Evolutionary conservation across 116 monocot species (phyloP).

Genomic region (Zostera marina): DNA sequence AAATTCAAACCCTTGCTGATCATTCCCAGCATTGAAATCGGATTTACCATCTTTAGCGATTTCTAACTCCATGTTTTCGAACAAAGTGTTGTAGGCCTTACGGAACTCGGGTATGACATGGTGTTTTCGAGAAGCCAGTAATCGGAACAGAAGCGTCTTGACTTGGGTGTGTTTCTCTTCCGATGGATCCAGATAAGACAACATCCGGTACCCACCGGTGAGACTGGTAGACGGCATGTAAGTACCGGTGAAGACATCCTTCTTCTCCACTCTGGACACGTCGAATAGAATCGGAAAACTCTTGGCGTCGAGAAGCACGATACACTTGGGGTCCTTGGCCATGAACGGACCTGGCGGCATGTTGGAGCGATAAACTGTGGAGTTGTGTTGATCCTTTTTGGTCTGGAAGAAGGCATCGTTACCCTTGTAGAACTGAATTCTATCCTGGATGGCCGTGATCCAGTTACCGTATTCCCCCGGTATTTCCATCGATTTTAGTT

Average conservation of each 20-base stretch:
- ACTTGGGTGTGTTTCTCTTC: constrained; percentile 46
- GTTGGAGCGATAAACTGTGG: constrained; percentile 42
- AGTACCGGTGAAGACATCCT: constrained; percentile 52
- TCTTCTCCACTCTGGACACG: constrained; percentile 49
- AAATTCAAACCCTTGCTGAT: constrained; percentile 41
- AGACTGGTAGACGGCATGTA: constrained; percentile 47
- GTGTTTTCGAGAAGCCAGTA: constrained; percentile 22
- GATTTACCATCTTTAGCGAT: constrained; percentile 18
- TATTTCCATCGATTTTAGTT: constrained; percentile 29
- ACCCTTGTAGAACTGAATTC: constrained; percentile 20
- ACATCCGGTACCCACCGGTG: constrained; percentile 46
- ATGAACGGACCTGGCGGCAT: constrained; percentile 42
- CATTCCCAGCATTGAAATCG: constrained; percentile 45
- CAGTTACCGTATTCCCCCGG: constrained; percentile 53
- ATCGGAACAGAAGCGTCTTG: constrained; percentile 38
- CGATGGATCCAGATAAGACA: constrained; percentile 55
- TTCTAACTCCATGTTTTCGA: constrained; percentile 28
- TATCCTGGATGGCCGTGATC: constrained; percentile 43
- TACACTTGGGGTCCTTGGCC: constrained; percentile 18
- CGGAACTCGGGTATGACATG: constrained; percentile 38
- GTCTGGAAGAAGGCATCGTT: constrained; percentile 38
- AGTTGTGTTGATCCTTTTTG: constrained; percentile 18
- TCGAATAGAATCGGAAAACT: constrained; percentile 56
- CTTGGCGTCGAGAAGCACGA: constrained; percentile 42
- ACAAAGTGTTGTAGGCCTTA: constrained; percentile 19